These are phyloP conservation scores for Smithsoniella earleae DNA, from an alignment of 163 green algal genomes.

Conservation along the genomic window DNA sequence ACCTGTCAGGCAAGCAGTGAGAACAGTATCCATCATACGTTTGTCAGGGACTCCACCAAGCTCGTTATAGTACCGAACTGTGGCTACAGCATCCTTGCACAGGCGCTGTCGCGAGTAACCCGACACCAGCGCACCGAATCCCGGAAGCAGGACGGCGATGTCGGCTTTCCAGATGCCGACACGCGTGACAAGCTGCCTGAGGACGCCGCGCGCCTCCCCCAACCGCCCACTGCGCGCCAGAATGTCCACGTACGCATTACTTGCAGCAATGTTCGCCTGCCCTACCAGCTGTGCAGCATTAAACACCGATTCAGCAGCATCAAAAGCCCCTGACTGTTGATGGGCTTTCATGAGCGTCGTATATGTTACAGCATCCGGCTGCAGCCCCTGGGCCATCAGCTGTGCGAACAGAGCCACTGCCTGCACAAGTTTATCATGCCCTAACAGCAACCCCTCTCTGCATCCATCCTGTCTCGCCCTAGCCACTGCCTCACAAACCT, in stretches of 20 bases:
- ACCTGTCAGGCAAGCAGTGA: not conserved
- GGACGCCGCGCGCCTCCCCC: not conserved
- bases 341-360: not conserved
- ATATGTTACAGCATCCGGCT: not conserved
- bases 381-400: not conserved
- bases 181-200: not conserved
- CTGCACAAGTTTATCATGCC: not conserved
- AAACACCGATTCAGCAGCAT: not conserved
- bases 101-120: not conserved
- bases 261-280: not conserved
- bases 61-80: not conserved
- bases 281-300: not conserved
- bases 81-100: not conserved
- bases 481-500: too few relatives aligned
- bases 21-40: constrained; percentile 1
- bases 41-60: not conserved
- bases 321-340: not conserved
- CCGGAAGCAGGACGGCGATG: not conserved
- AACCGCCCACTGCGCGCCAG: not conserved
- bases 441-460: too few relatives aligned
- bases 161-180: not conserved
- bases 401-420: constrained; percentile 1
- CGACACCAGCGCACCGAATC: not conserved
- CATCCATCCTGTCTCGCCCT: too few relatives aligned
- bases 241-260: not conserved